Evolutionary conservation across 2,329 filamentous ascomycete species (phyloP).

Genomic region (Huntiella bhutanensis): DNA sequence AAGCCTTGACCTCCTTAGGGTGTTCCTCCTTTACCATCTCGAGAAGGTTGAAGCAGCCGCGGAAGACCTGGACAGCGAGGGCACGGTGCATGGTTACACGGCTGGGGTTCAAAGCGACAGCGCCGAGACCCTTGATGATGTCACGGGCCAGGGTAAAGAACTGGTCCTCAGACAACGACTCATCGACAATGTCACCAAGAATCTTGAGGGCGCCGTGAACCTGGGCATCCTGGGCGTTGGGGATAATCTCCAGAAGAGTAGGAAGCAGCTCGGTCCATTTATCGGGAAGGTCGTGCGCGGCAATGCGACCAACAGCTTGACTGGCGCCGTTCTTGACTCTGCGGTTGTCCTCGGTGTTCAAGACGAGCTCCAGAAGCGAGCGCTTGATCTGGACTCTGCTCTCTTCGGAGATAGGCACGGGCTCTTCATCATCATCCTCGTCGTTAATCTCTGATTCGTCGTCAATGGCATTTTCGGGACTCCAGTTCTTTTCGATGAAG

Average conservation of each 20-base stretch:
- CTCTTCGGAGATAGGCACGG: constrained; percentile 16
- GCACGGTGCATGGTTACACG: constrained; percentile 62
- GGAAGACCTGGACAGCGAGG: constrained; percentile 76
- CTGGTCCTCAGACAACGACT: constrained; percentile 81
- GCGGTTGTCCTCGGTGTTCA: constrained; percentile 54
- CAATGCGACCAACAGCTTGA: constrained; percentile 78
- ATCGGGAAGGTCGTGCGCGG: constrained; percentile 80
- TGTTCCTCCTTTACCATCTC: constrained; percentile 95
- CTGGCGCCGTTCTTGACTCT: constrained; percentile 76
- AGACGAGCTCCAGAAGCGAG: constrained; percentile 56
- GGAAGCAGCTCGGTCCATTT: constrained; percentile 84
- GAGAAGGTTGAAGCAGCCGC: constrained; percentile 80
- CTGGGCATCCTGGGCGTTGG: constrained; percentile 56
- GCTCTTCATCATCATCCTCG: constrained; percentile 27
- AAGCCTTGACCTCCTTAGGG: constrained; percentile 64
- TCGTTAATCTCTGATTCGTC: constrained; percentile 43
- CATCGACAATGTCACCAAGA: constrained; percentile 75
- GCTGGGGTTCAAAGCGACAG: constrained; percentile 57
- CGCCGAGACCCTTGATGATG: constrained; percentile 66
- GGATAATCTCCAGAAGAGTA: constrained; percentile 57
- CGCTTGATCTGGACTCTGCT: constrained; percentile 52
- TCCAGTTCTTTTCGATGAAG: constrained; percentile 77
- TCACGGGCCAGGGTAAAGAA: constrained; percentile 82
- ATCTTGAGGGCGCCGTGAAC: constrained; percentile 81
- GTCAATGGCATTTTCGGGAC: constrained; percentile 52